These are phyloP conservation scores for Holtermannia corniformis DNA, from an alignment of 768 basidiomycete species.

Conservation along the genomic window DNA sequence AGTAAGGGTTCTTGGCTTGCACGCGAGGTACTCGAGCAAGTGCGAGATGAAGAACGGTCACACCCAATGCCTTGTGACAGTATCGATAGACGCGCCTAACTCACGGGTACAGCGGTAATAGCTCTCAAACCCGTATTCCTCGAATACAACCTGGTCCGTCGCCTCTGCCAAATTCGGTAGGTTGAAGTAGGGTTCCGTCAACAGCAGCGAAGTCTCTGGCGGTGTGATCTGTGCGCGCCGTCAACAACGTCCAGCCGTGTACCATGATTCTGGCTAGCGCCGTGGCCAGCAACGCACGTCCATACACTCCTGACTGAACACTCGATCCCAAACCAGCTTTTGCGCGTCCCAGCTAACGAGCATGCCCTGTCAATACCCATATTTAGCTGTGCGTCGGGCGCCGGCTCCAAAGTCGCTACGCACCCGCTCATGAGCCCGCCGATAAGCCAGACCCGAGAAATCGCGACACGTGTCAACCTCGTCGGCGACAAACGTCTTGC, in stretches of 20 bases:
- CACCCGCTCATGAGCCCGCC: slow-evolving; percentile 83
- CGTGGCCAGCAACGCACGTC: slow-evolving; percentile 46
- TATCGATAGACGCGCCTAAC: slow-evolving; percentile 38
- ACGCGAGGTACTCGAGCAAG: neutral
- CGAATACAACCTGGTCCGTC: slow-evolving; percentile 91
- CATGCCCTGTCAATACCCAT: slow-evolving; percentile 55
- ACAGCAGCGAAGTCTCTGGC: slow-evolving; percentile 59
- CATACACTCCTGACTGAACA: slow-evolving; percentile 65
- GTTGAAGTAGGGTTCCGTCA: slow-evolving; percentile 94
- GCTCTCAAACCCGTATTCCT: slow-evolving; percentile 86
- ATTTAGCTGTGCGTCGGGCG: neutral
- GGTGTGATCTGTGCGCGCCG: slow-evolving; percentile 55
- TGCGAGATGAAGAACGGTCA: neutral
- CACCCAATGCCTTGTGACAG: neutral
- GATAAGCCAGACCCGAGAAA: slow-evolving; percentile 68
- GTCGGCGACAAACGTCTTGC: slow-evolving; percentile 72
- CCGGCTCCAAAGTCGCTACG: slow-evolving; percentile 6
- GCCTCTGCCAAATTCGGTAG: slow-evolving; percentile 81
- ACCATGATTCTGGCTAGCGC: too few relatives aligned
- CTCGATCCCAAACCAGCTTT: slow-evolving; percentile 85
- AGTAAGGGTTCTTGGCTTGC: neutral
- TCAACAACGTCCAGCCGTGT: neutral
- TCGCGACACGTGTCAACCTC: slow-evolving; percentile 68
- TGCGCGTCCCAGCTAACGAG: slow-evolving; percentile 92
- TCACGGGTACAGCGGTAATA: slow-evolving; percentile 73